Base-by-base conservation (phyloP, 371 early-diverging fungal genomes). In the Furculomyces boomerangus region DNA sequence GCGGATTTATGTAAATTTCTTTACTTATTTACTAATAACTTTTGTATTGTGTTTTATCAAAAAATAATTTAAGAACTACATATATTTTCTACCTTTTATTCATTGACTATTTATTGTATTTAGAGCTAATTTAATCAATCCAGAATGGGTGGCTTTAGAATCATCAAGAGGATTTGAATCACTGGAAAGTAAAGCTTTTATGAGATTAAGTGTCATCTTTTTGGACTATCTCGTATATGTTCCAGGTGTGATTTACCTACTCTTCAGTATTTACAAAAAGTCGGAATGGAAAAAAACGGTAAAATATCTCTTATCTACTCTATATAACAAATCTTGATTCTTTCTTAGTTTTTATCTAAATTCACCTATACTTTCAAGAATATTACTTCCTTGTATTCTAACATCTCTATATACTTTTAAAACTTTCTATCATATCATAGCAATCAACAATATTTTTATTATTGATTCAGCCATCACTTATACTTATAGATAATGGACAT, bases 401-500 rank as follows among this genome's bases (percentile, higher is more conserved):
- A n/a, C n/a, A n/a, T n/a, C n/a, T n/a, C n/a, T n/a, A n/a, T n/a
- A n/a, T n/a, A n/a, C n/a, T n/a, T n/a, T n/a, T n/a, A n/a, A n/a
- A n/a, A n/a, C n/a, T n/a, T n/a, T n/a, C n/a, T n/a, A n/a, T n/a
- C n/a, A n/a, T n/a, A n/a, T n/a, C n/a, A 1, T 46, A 74, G 64
- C 73, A 79, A 39, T 63, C 72, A 5, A 68, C 76, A 0, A 63
- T 78, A 30, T 57, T 82, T 2, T 54, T 57, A 0, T 46, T 86
- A 27, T 66, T 90, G 7, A 61, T 88, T 50, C 88, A 89, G 55
- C 94, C 97, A 1, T 80, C 81, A 3, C 68, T 96, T 39, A 75
- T 88, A 31, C 59, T 93, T 56, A 84, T 96, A 48, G 97, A 96
- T 65, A 85, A 90, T 61, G 97, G 93, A 24, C 94, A 96, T 61